Percentiles rank a stretch among this genome's conserved stretches.
Conservation (phyloP, 1,284 basidiomycete genomes). For the Sanghuangporus baumii region DNA sequence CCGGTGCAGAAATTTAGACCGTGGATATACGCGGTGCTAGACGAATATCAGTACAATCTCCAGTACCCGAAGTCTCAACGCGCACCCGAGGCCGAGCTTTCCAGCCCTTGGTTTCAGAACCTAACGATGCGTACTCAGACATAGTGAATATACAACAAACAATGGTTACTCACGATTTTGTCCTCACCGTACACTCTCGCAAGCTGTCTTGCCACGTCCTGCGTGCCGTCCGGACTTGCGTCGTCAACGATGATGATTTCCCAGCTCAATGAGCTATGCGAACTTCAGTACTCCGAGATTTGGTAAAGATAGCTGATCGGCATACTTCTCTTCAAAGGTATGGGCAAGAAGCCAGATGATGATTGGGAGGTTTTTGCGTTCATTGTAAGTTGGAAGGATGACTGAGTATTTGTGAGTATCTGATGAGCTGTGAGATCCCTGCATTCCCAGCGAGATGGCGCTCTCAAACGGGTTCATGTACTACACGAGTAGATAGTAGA, state of each 20-base stretch:
- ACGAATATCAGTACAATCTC: not conserved
- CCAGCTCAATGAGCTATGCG: constrained; percentile 53
- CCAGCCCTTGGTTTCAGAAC: constrained; percentile 80
- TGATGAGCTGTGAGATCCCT: constrained; percentile 45
- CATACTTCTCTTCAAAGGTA: constrained; percentile 72
- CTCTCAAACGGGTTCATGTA: constrained; percentile 63
- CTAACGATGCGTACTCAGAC: constrained; percentile 31
- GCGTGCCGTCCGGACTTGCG: constrained; percentile 87
- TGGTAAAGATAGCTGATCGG: not conserved
- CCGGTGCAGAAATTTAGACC: constrained; percentile 84
- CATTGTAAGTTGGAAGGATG: constrained; percentile 91
- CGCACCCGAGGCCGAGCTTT: constrained; percentile 83
- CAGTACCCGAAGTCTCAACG: not conserved
- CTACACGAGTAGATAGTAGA: not conserved
- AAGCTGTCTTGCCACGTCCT: constrained; percentile 79
- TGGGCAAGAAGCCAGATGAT: constrained; percentile 79
- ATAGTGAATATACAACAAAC: not conserved
- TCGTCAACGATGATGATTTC: constrained; percentile 91
- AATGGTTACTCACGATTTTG: constrained; percentile 54
- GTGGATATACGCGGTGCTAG: constrained; percentile 89
- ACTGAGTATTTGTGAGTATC: constrained; percentile 81
- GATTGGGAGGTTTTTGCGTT: constrained; percentile 86
- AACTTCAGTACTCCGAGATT: not conserved
- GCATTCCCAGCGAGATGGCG: constrained; percentile 52
- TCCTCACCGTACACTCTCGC: constrained; percentile 77